Base-by-base conservation (phyloP, 2,329 filamentous ascomycete genomes). In the Tolypocladium nubicola region DNA sequence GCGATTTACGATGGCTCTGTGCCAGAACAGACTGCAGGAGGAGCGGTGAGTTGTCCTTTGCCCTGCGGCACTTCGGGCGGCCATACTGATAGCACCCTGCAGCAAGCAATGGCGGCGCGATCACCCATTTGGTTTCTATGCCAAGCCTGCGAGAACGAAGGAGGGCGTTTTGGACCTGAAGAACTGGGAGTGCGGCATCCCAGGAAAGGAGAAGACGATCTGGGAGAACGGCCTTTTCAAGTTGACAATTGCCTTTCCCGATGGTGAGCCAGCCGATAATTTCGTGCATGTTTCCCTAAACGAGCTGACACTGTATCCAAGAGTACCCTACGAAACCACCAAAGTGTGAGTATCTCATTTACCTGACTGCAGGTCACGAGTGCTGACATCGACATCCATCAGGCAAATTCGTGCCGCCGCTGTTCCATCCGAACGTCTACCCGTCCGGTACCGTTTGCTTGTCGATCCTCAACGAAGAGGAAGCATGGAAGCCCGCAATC, bases 221-320 rank as follows among this genome's bases (percentile, higher is more conserved):
- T 99, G 94, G 94, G 92, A 96, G 68, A 92, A 92, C n/a, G 94
- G 94, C 1, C 76, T 97, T 13, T 97, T 97, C 78, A 99, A 97
- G 78, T 78, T 99, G 59, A 90, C 88, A 58, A 88, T 99, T 66
- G 85, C 82, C 13, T 99, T 99, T 66, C 94, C 95, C 0, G 94
- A 99, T 67, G 92, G 91, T 94, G 75, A 72, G 85, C 75, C 19
- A 30, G n/a, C 14, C 23, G 23, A 47, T 6, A 11, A 16, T 49
- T 19, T 30, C 26, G 14, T 26, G 39, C 26, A 4, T 10, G 23
- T 33, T 26, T 4, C 4, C 8, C 1, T 11, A 26, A 33, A 33
- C 16, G 16, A 49, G 38, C 56, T 58, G 53, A 61, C 52, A 41
- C 39, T 41, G 54, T 21, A 62, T 62, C 6, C 43, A 67, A 96